Base-by-base conservation (phyloP, 371 early-diverging fungal genomes). In the Parasitella parasitica region DNA sequence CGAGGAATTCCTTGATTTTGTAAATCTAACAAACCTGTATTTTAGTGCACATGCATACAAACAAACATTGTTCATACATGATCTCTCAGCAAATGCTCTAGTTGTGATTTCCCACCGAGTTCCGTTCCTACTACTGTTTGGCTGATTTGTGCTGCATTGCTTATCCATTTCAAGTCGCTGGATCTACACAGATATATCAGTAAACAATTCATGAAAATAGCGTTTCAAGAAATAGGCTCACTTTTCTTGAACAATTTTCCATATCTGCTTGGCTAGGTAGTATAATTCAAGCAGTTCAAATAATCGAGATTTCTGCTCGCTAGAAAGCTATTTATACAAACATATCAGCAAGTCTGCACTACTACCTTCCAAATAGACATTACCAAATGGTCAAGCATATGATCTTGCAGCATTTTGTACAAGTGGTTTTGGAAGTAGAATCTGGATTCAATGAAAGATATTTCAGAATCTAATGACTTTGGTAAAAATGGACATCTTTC, bases 351-450 rank as follows among this genome's bases (percentile, higher is more conserved):
- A 11, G 11, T 7, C 20, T 7, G 22, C 8, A 22, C 43, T 20
- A 20, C 0, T 20, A 4, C 18, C 1, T 16, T 8, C 16, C 20
- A 22, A 43, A 9, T 9, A 43, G 18, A 43, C 43, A 43, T 39
- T 43, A 43, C 43, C 4, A 20, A 22, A 20, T 7, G n/a, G 20
- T 43, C 43, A 43, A 49, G 49, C 49, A 49, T 49, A 52, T 57
- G 61, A 35, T 61, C 57, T 16, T 51, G 28, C 36, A 61, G 28
- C 2, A 57, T 52, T 18, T 39, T 30, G 24, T 56, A 41, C 1
- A 66, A 57, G 46, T 53, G 50, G 11, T 57, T 66, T 26, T 52
- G 34, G 53, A 66, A 66, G 16, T 56, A 39, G 39, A 57, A 61
- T 24, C 57, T 50, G 8, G 61, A 49, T 30, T 57, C 57, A 36